Evolutionary conservation across 805 yeast species (phyloP), one percentile per base, ranked within the genome.

Genomic region (Barnettozyma wickerhamii): DNA sequence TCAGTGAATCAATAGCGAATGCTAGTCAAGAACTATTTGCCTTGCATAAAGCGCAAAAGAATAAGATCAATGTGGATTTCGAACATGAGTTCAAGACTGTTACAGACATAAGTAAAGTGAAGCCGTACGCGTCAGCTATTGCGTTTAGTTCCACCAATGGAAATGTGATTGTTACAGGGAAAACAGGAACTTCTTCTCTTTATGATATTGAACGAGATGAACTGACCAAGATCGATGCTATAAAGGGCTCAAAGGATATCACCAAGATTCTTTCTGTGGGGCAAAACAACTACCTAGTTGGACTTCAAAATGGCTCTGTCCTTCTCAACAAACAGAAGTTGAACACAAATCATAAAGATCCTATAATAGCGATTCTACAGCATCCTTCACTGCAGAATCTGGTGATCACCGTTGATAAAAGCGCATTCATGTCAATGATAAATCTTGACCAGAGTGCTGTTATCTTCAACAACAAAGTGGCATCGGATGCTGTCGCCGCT

Each of bases 341-440:
- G 6, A 41, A 42, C 7, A 29, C 41, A 6, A 41, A 46, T 29
- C 46, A 43, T 28, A 34, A 27, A 12, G 21, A 30, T 9, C 7
- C 46, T 3, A 51, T 60, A 3, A 45, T 55, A 3, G 41, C 56
- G 6, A 49, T 66, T 6, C 37, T 58, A 9, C 55, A 55, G 7
- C 72, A 68, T 43, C 74, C 74, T 1, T 53, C 49, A 17, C 37
- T 68, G 6, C 31, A 49, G 5, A 35, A 55, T 21, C 35, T 68
- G n/a, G 53, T 60, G 3, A 46, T 64, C 2, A 40, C 65, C 0
- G 36, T 66, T n/a, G 56, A 60, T 27, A 20, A 39, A 10, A 49
- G 56, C 23, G 58, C 56, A 9, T 37, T 53, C 6, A 54, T 65
- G 56, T 35, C 52, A 3, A 15, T 55, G 10, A 15, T 51, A 14